Conservation (phyloP, 2,329 filamentous ascomycete species). For the Byssothecium circinans region DNA sequence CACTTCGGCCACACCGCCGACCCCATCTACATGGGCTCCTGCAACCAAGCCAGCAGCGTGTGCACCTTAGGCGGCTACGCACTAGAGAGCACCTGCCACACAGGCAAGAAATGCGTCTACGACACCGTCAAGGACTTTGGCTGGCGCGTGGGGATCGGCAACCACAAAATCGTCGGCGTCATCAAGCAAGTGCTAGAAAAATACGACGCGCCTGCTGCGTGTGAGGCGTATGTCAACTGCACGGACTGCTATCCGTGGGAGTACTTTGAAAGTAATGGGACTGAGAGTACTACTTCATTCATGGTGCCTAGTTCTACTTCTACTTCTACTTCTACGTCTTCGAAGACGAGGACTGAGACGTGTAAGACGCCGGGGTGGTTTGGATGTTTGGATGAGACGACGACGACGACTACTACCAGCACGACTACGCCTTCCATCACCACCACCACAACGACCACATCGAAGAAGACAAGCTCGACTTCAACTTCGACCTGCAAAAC, state of each 20-base stretch:
- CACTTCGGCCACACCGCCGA: slow-evolving; percentile 97
- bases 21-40: slow-evolving; percentile 90
- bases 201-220: slow-evolving; percentile 79
- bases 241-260: slow-evolving; percentile 93
- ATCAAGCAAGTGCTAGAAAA: slow-evolving; percentile 84
- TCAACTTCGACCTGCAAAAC: slow-evolving; percentile 49
- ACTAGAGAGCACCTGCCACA: slow-evolving; percentile 89
- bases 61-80: slow-evolving; percentile 94
- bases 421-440: slow-evolving; percentile 55
- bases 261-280: slow-evolving; percentile 90
- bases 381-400: slow-evolving; percentile 72
- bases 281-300: slow-evolving; percentile 65
- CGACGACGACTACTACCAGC: slow-evolving; percentile 52
- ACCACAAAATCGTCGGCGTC: slow-evolving; percentile 85
- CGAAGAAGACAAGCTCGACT: slow-evolving; percentile 48
- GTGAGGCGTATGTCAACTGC: slow-evolving; percentile 73
- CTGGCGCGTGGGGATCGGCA: slow-evolving; percentile 88
- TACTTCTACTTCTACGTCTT: slow-evolving; percentile 53
- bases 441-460: slow-evolving; percentile 44
- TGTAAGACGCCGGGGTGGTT: slow-evolving; percentile 94
- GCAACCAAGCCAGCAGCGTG: slow-evolving; percentile 84
- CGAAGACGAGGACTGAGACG: slow-evolving; percentile 72
- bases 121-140: slow-evolving; percentile 90
- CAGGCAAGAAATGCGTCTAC: slow-evolving; percentile 84
- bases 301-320: slow-evolving; percentile 44